Conservation (phyloP, 148 eudicot genomes). For the Rhododendron ovatum region DNA sequence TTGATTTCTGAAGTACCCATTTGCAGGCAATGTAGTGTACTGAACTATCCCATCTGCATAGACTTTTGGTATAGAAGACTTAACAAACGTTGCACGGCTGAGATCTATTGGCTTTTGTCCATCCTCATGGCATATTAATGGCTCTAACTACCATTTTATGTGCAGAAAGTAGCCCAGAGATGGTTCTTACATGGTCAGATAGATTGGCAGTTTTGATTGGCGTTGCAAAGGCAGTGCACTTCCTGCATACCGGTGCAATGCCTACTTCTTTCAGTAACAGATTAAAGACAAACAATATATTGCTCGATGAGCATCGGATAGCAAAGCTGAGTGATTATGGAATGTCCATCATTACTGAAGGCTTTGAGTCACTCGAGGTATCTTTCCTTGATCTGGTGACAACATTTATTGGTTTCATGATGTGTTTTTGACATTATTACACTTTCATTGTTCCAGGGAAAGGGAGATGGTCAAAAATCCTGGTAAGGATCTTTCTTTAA, state of each 20-base stretch:
- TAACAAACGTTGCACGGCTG: not conserved
- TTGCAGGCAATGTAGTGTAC: not conserved
- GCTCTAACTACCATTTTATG: slow-evolving; percentile 1
- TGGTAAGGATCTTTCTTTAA: slow-evolving; percentile 28
- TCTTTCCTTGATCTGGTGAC: not conserved
- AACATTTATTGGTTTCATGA: slow-evolving; percentile 6
- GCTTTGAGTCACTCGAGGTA: slow-evolving; percentile 48
- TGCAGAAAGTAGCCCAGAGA: slow-evolving; percentile 44
- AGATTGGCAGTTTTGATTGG: slow-evolving; percentile 61
- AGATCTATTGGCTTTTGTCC: not conserved
- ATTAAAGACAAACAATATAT: slow-evolving; percentile 51
- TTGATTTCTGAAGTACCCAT: not conserved
- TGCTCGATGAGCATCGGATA: slow-evolving; percentile 61
- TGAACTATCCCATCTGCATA: not conserved
- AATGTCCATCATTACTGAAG: slow-evolving; percentile 53
- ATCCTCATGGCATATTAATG: not conserved
- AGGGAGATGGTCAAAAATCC: slow-evolving; percentile 35
- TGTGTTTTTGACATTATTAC: slow-evolving; percentile 7
- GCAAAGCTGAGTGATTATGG: slow-evolving; percentile 74
- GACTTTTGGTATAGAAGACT: not conserved
- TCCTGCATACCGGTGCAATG: slow-evolving; percentile 56
- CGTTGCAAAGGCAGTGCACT: slow-evolving; percentile 67
- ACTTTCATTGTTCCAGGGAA: slow-evolving; percentile 31
- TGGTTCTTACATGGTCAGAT: slow-evolving; percentile 55
- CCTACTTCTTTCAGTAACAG: slow-evolving; percentile 44